phyloP scores from a whole-genome alignment of 148 eudicot species.

The Pharnaceum exiguum region DNA sequence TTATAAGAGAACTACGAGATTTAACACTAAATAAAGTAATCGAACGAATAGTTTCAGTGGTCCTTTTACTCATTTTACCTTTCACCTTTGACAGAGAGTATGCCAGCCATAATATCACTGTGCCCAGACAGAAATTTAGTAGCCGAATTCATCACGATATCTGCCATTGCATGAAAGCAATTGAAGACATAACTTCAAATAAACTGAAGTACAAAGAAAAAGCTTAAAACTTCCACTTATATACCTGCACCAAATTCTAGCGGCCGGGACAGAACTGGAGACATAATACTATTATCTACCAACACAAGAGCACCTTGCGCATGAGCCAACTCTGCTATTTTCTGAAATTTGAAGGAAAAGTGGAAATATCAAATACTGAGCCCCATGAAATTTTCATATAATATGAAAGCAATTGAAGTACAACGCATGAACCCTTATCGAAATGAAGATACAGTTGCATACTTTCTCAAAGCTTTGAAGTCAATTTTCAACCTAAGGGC shows the following conservation, averaged over 20 bases:
- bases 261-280: slow-evolving; percentile 87
- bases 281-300: slow-evolving; percentile 99
- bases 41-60: neutral
- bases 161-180: slow-evolving; percentile 36
- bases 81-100: slow-evolving; percentile 90
- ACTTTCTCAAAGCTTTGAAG: too few relatives aligned
- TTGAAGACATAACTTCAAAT: slow-evolving; percentile 4
- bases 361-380: neutral
- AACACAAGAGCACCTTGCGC: slow-evolving; percentile 81
- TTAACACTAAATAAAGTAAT: too few relatives aligned
- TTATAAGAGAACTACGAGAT: too few relatives aligned
- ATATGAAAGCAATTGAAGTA: neutral
- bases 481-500: too few relatives aligned
- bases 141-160: slow-evolving; percentile 98
- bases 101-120: slow-evolving; percentile 97
- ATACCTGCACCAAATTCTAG: slow-evolving; percentile 97
- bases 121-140: slow-evolving; percentile 97
- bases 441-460: too few relatives aligned
- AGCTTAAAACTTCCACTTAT: neutral
- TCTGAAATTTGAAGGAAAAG: slow-evolving; percentile 34
- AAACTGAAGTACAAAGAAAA: neutral
- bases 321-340: slow-evolving; percentile 91
- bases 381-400: neutral
- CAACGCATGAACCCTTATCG: too few relatives aligned
- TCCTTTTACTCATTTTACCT: slow-evolving; percentile 36